phyloP scores from a whole-genome alignment of 208 protist species.

The Acanthamoeba comandoni region DNA sequence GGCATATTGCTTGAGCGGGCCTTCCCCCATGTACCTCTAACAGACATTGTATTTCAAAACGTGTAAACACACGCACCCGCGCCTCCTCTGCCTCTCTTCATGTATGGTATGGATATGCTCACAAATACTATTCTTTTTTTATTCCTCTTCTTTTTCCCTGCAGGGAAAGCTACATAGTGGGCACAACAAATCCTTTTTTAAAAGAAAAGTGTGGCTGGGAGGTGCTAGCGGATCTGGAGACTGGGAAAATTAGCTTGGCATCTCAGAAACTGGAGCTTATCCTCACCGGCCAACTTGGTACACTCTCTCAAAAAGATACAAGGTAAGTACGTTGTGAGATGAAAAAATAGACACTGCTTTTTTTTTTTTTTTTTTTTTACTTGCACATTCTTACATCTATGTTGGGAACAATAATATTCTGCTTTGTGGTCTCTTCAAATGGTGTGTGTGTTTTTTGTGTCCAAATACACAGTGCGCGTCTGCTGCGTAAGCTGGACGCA shows the following conservation, averaged over 20 bases:
- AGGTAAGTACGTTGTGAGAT: no score
- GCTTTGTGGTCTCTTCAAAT: no score
- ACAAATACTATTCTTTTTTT: neutral
- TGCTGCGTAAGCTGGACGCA: conserved; percentile 29
- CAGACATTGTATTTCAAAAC: conserved; percentile 36
- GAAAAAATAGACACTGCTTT: no score
- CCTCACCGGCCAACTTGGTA: conserved; percentile 57
- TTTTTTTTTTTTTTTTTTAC: no score
- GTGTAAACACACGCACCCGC: conserved; percentile 1
- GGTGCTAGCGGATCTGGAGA: conserved; percentile 72
- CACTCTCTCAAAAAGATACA: no score
- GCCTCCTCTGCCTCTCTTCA: neutral
- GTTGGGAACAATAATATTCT: no score
- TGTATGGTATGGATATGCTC: neutral
- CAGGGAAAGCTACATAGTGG: conserved; percentile 70
- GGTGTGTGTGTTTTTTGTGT: no score
- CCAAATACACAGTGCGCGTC: no score
- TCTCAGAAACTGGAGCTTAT: conserved; percentile 62
- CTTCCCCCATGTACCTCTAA: conserved; percentile 67
- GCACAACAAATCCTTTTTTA: conserved; percentile 71
- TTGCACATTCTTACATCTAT: no score
- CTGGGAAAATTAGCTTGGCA: conserved; percentile 15
- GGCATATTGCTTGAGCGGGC: conserved; percentile 47
- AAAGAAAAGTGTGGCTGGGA: conserved; percentile 73
- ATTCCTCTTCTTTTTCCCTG: neutral